A percentile compares a stretch with the other conserved stretches of the same genome.
Conservation (phyloP, 108 stramenopile genomes). For the Aurantiochytrium sp. region DNA sequence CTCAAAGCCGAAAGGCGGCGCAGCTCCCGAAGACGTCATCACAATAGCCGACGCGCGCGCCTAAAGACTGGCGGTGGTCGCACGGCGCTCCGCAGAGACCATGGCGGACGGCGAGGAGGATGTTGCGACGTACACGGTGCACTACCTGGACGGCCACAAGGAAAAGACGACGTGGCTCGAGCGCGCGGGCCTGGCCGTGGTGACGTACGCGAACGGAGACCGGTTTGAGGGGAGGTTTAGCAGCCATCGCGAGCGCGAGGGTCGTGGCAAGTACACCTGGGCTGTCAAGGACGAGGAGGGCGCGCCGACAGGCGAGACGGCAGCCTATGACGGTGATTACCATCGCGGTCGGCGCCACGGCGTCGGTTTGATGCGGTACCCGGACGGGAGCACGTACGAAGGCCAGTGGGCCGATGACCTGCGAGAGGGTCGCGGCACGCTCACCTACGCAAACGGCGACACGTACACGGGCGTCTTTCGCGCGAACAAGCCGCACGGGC, state of each 20-base stretch:
- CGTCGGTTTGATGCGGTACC: not conserved
- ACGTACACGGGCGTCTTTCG: not conserved
- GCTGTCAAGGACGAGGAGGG: not conserved
- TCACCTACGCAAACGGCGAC: not conserved
- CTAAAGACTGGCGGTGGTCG: too few relatives aligned
- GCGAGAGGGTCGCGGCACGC: not conserved
- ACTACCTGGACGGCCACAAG: constrained; percentile 13
- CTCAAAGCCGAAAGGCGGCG: too few relatives aligned
- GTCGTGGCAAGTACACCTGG: not conserved
- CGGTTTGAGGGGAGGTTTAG: not conserved
- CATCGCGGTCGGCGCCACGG: not conserved
- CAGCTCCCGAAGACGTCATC: too few relatives aligned
- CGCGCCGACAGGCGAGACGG: not conserved
- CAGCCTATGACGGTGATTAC: not conserved
- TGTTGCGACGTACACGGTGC: not conserved
- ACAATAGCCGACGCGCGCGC: too few relatives aligned
- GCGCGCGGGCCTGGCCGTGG: not conserved
- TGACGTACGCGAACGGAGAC: constrained; percentile 9
- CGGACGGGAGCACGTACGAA: not conserved
- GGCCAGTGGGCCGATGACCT: not conserved
- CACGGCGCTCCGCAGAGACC: too few relatives aligned
- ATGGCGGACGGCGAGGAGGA: constrained; percentile 16
- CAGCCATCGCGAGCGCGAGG: not conserved
- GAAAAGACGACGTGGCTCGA: not conserved
- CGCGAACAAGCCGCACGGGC: not conserved